These are phyloP conservation scores for Leccinum barrowsii DNA, from an alignment of 768 basidiomycete genomes.

Conservation along the genomic window DNA sequence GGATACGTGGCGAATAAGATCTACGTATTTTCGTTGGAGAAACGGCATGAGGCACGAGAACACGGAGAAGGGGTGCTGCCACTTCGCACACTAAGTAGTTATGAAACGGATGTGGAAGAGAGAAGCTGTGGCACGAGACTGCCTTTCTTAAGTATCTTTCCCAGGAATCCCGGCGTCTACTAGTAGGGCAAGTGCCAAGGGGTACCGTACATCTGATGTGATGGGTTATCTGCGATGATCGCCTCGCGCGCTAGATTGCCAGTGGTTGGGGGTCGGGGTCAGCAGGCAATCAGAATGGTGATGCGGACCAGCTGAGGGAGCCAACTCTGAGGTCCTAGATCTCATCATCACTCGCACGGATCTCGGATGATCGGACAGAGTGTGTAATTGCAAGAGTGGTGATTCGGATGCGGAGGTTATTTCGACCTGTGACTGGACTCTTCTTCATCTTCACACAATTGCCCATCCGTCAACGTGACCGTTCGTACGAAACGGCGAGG, in stretches of 20 bases:
- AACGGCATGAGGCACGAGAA: slow-evolving; percentile 2
- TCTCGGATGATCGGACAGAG: not conserved
- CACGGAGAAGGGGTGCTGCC: not conserved
- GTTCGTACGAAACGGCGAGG: not conserved
- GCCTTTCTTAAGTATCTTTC: not conserved
- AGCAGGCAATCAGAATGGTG: not conserved
- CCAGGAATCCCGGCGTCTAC: slow-evolving; percentile 3
- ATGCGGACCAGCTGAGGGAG: not conserved
- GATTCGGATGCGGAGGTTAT: not conserved
- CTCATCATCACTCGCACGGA: not conserved
- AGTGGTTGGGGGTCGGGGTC: not conserved
- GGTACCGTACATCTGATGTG: not conserved
- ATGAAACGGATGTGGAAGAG: not conserved
- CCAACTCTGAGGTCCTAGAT: not conserved
- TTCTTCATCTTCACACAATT: not conserved
- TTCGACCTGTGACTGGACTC: not conserved
- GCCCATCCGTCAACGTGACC: not conserved
- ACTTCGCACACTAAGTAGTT: not conserved
- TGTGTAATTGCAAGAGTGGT: too few species aligned
- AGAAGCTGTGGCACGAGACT: not conserved
- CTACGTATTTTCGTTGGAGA: slow-evolving; percentile 33
- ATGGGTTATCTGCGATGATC: not conserved
- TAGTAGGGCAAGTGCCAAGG: not conserved
- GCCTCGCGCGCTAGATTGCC: not conserved
- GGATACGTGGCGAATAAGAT: slow-evolving; percentile 29